Evolutionary conservation across 2,329 filamentous ascomycete genomes (phyloP), one percentile per base, ranked within the genome.

Genomic region (Beauveria caledonica): DNA sequence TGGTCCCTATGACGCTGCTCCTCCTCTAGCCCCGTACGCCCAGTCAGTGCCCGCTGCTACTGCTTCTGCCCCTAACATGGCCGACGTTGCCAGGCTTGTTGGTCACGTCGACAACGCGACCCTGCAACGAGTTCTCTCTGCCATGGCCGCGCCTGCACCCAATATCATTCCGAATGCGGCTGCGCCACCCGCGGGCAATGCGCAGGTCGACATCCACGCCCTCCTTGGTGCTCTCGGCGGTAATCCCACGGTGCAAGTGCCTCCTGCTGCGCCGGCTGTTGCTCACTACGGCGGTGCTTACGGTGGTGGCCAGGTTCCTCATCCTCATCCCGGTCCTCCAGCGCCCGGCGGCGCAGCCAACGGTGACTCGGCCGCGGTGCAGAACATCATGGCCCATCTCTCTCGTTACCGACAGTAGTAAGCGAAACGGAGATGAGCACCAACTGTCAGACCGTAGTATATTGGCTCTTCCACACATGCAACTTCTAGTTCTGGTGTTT

Each of bases 351-450:
- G 39, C 48, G 64, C 66, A 45, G 58, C 63, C 62, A 64, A 69
- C 59, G 68, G 69, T 13, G 73, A 75, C 59, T 72, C 76, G 13
- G 76, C 78, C 9, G 76, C 85, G 58, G 79, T 91, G 66, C 83
- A 87, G 69, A 87, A 89, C 66, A 89, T 92, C 56, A 88, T 92
- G 82, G 86, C 86, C 15, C 85, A 89, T 67, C 74, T 91, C 62
- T 83, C 86, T 51, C 84, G 82, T 66, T 87, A 84, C 68, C 79
- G 85, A 64, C 81, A 86, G 68, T 84, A 67, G n/a, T 45, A 9
- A 23, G 19, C 1, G 9, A 17, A 15, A 7, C 10, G 5, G n/a
- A 3, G 17, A 45, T 17, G 17, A 17, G 39, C 40, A 36, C 21
- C 11, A 3, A 11, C 5, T 23, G 5, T 45, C 25, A 21, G 11